Conservation (phyloP, 1,284 basidiomycete species). For the Ustilago lituana region DNA sequence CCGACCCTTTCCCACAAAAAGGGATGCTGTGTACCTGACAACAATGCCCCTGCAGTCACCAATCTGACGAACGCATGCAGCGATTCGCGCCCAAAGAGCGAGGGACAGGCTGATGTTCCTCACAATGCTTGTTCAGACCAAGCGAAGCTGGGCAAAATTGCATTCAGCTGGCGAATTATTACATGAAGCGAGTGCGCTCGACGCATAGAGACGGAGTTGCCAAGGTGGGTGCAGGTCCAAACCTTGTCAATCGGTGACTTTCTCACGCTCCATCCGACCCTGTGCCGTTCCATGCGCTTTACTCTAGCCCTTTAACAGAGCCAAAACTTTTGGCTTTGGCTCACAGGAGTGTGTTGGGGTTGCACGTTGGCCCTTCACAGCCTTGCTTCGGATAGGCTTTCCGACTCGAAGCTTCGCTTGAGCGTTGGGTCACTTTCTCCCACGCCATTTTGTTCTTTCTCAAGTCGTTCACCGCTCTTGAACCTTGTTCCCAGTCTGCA, state of each 20-base stretch:
- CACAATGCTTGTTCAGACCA: not conserved
- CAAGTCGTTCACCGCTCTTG: not conserved
- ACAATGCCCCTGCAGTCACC: not conserved
- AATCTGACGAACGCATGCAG: not conserved
- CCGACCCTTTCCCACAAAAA: no score
- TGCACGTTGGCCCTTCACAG: not conserved
- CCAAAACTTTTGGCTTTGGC: not conserved
- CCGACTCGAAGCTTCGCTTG: constrained; percentile 7
- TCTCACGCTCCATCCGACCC: constrained; percentile 17
- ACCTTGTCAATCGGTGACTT: constrained; percentile 25
- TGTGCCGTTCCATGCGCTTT: not conserved
- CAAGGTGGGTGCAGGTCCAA: constrained; percentile 14
- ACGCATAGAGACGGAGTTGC: constrained; percentile 3
- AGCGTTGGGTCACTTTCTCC: constrained; percentile 2
- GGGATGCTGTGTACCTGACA: no score
- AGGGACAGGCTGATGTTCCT: not conserved
- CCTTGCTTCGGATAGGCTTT: not conserved
- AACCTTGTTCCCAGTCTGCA: constrained; percentile 1
- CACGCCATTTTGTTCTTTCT: constrained; percentile 8
- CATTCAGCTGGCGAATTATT: not conserved
- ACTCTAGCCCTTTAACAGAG: no score
- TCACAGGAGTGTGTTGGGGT: not conserved
- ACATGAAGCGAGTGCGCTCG: not conserved
- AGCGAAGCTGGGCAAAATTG: no score
- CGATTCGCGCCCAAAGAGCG: not conserved